These are phyloP conservation scores for Oemleria cerasiformis DNA, from an alignment of 306 rosid species.

Conservation along the genomic window DNA sequence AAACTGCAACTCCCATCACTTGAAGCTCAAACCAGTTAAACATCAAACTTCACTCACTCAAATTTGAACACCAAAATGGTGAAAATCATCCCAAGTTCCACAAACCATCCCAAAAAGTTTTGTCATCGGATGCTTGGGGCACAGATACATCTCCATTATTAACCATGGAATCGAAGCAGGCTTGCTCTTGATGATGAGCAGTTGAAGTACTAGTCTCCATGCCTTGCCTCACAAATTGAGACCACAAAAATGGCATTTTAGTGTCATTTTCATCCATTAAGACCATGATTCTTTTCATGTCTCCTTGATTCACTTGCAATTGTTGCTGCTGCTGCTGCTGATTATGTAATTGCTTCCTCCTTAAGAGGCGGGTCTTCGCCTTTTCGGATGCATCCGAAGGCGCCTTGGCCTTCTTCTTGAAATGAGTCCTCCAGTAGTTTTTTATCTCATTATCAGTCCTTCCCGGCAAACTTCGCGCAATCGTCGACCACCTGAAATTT, in stretches of 20 bases:
- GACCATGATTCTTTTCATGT: conserved; percentile 55
- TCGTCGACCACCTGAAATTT: conserved; percentile 81
- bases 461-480: conserved; percentile 89
- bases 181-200: conserved; percentile 40
- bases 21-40: not conserved
- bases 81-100: conserved; percentile 73
- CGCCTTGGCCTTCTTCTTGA: conserved; percentile 65
- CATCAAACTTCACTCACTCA: conserved; percentile 24
- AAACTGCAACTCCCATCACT: conserved; percentile 2
- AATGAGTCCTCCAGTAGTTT: conserved; percentile 92
- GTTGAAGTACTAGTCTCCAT: conserved; percentile 16
- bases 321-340: conserved; percentile 46
- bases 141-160: conserved; percentile 35
- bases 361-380: conserved; percentile 52
- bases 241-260: conserved; percentile 25
- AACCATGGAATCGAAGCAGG: conserved; percentile 40
- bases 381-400: conserved; percentile 50
- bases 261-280: conserved; percentile 51
- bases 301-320: conserved; percentile 42
- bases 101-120: conserved; percentile 50
- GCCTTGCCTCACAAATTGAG: conserved; percentile 44
- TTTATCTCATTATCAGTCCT: conserved; percentile 94
- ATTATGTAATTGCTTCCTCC: conserved; percentile 58
- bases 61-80: not conserved
- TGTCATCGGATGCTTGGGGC: conserved; percentile 44